These are phyloP conservation scores for Colletotrichum sp. DNA, from an alignment of 2,329 filamentous ascomycete genomes.

Conservation along the genomic window DNA sequence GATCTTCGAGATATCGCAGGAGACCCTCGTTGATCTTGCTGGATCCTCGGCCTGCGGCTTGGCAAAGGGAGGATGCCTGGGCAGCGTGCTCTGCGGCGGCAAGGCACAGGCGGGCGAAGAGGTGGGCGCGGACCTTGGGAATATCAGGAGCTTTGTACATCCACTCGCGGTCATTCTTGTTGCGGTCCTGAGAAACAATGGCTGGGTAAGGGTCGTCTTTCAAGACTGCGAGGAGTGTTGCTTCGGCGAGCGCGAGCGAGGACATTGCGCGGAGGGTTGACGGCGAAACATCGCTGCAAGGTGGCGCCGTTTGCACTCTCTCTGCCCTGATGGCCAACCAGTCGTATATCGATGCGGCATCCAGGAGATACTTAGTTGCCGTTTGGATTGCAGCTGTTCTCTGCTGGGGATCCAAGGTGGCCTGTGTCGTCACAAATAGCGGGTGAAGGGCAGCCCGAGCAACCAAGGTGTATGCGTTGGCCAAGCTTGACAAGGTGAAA, in stretches of 20 bases:
- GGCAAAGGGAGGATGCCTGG: slow-evolving; percentile 64
- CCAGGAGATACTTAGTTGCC: slow-evolving; percentile 79
- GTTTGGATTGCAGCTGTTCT: slow-evolving; percentile 72
- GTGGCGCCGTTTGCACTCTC: slow-evolving; percentile 39
- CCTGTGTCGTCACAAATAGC: slow-evolving; percentile 70
- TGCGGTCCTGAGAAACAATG: slow-evolving; percentile 79
- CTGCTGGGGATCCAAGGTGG: slow-evolving; percentile 67
- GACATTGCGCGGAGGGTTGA: slow-evolving; percentile 61
- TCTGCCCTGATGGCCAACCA: slow-evolving; percentile 68
- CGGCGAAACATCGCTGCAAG: slow-evolving; percentile 59
- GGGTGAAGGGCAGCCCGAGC: slow-evolving; percentile 76
- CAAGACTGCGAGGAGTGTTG: slow-evolving; percentile 85
- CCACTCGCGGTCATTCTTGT: slow-evolving; percentile 88
- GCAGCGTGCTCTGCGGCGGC: slow-evolving; percentile 88
- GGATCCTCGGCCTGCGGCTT: slow-evolving; percentile 33
- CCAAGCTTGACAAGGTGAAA: slow-evolving; percentile 80
- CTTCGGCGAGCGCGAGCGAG: slow-evolving; percentile 80
- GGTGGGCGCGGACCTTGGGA: slow-evolving; percentile 84
- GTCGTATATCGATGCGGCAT: slow-evolving; percentile 79
- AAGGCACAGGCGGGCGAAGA: slow-evolving; percentile 87
- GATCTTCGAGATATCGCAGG: slow-evolving; percentile 75
- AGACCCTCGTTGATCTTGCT: slow-evolving; percentile 68
- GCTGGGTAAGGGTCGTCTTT: slow-evolving; percentile 95
- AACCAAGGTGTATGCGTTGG: slow-evolving; percentile 73
- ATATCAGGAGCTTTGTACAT: slow-evolving; percentile 93